Base-by-base conservation (phyloP, 805 yeast species). In the Wickerhamomyces queroliae region DNA sequence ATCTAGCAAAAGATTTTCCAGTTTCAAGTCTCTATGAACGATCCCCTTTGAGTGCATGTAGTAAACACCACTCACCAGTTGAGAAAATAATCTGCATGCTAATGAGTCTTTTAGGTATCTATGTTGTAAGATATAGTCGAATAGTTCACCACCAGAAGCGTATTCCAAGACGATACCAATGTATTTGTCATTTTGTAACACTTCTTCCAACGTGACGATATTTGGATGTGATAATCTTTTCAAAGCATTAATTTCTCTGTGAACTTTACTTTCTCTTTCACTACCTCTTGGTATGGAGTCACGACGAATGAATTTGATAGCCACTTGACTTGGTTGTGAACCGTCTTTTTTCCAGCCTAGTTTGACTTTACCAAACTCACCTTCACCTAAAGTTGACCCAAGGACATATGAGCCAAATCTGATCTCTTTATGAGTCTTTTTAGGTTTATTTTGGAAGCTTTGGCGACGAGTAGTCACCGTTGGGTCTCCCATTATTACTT, bases 361-460 rank as follows among this genome's bases (percentile, higher is more conserved):
- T 59, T 91, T 93, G 42, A 93, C 99, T 62, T 93, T 91, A 43
- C 99, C 99, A 62, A 93, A 93, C 58, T 93, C 99, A 36, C 99
- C 99, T 64, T 93, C 96, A 25, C 99, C 99, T 12, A 93, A 66
- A 1, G 99, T 91, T 12, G 95, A 81, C 3, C 98, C 99, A 7
- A 93, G 71, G 18, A 86, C 76, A 55, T 90, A 93, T 12, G 86
- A 80, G 20, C 99, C 99, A 58, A 93, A 90, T 29, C 95, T 74
- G 17, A 83, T 81, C 56, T 83, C 89, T 46, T 83, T 69, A 45
- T 75, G 78, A 3, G 64, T 52, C 26, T 71, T 54, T 46, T 58
- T 63, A 42, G 43, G 10, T 42, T 56, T 62, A 19, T 42, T 37
- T 16, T 43, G 49, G 36, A 55, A 52, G 37, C 56, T 51, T 40